phyloP scores from a whole-genome alignment of 2,329 filamentous ascomycete species.

The Lachnellula suecica region DNA sequence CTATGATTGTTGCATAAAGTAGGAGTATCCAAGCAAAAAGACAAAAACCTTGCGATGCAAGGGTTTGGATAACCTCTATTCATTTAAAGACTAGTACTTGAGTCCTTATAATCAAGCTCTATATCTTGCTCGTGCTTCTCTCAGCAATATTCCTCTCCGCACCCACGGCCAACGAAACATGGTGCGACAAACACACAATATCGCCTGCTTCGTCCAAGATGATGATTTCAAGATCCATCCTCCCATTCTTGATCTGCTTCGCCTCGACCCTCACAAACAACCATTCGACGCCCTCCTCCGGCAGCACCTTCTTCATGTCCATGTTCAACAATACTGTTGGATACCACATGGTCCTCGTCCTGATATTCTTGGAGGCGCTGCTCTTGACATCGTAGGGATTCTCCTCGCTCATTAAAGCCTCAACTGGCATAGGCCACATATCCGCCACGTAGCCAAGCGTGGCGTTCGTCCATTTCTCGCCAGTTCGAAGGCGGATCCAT shows the following conservation, averaged over 20 bases:
- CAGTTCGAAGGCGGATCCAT: constrained; percentile 64
- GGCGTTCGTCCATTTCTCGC: constrained; percentile 62
- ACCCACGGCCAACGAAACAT: constrained; percentile 64
- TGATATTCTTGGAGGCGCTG: constrained; percentile 14
- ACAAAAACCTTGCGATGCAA: neutral
- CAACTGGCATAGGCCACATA: constrained; percentile 63
- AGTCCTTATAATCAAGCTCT: neutral
- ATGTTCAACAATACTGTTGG: constrained; percentile 70
- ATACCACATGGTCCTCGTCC: constrained; percentile 30
- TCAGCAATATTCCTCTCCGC: constrained; percentile 57
- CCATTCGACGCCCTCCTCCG: constrained; percentile 69
- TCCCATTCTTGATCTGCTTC: constrained; percentile 68
- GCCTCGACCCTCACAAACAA: constrained; percentile 63
- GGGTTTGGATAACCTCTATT: neutral
- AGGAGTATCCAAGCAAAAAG: too few relatives aligned
- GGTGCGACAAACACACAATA: constrained; percentile 65
- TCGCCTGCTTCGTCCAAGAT: constrained; percentile 64
- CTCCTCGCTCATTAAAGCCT: constrained; percentile 42
- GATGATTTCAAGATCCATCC: constrained; percentile 72
- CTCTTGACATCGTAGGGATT: constrained; percentile 23
- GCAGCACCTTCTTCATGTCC: constrained; percentile 73
- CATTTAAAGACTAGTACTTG: neutral
- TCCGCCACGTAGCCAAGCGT: constrained; percentile 67
- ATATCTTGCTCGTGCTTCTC: constrained; percentile 23
- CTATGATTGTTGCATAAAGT: neutral